Evolutionary conservation across 306 rosid species (phyloP).

Genomic region (Crotalaria pallida): DNA sequence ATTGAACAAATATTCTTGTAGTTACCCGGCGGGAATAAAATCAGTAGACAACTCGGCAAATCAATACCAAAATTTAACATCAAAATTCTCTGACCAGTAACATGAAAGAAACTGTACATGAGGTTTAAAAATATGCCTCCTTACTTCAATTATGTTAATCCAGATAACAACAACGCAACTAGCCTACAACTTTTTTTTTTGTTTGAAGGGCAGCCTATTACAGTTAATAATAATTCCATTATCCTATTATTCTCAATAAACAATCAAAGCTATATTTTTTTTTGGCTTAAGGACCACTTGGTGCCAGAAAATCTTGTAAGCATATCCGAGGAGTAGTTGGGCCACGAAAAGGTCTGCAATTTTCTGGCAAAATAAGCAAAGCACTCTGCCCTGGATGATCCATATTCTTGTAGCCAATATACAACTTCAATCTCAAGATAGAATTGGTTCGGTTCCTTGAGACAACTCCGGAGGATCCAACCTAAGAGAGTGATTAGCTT

Average conservation of each 20-base stretch:
- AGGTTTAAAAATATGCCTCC: neutral
- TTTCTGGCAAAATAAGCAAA: neutral
- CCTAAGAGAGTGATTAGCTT: slow-evolving; percentile 34
- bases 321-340: neutral
- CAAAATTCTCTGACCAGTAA: neutral
- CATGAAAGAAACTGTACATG: neutral
- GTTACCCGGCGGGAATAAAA: neutral
- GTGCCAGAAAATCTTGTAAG: neutral
- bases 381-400: slow-evolving; percentile 6
- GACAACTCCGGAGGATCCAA: slow-evolving; percentile 43
- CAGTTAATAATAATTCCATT: neutral
- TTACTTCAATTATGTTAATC: neutral
- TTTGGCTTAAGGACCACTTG: neutral
- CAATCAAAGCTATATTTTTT: neutral
- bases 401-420: neutral
- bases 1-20: too few relatives aligned
- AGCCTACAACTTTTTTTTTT: too few relatives aligned
- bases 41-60: neutral
- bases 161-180: neutral
- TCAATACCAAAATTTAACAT: neutral
- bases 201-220: too few relatives aligned
- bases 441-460: slow-evolving; percentile 44
- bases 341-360: neutral
- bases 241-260: too few relatives aligned
- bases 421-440: slow-evolving; percentile 29